Evolutionary conservation across 139 green algal species (phyloP).

Genomic region (Astrephomene gubernaculifera): DNA sequence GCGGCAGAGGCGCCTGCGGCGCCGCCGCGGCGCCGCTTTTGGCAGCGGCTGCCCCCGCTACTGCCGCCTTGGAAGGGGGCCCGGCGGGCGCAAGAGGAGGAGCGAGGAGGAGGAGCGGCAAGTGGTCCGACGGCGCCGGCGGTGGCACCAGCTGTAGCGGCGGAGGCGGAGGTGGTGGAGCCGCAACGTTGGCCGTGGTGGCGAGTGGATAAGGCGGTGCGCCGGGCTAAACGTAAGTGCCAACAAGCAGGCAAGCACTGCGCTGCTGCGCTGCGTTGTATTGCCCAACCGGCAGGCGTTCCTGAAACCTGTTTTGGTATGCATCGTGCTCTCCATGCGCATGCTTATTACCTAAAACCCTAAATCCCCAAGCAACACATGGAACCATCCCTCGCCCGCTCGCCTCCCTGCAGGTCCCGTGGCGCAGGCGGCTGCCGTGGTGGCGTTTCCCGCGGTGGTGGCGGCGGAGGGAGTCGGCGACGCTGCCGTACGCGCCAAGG

Average conservation of each 20-base stretch:
- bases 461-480: constrained; percentile 2
- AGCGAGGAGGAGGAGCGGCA: too few species aligned
- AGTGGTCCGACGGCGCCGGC: too few species aligned
- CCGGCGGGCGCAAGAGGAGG: background rate
- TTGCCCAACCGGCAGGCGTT: too few species aligned
- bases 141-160: background rate
- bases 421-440: background rate
- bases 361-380: too few species aligned
- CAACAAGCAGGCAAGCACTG: too few species aligned
- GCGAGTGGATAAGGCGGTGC: constrained; percentile 1
- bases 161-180: background rate
- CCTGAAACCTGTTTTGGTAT: too few species aligned
- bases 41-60: background rate
- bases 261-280: too few species aligned
- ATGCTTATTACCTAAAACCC: too few species aligned
- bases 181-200: constrained; percentile 11
- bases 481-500: background rate
- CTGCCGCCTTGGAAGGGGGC: too few species aligned
- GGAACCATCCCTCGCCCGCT: background rate
- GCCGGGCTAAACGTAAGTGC: background rate
- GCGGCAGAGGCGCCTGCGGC: background rate
- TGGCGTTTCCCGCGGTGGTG: constrained; percentile 31
- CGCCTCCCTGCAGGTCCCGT: background rate
- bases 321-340: too few species aligned
- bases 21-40: background rate